Conservation (phyloP, 371 early-diverging fungal species). For the Batrachochytrium dendrobatidis region DNA sequence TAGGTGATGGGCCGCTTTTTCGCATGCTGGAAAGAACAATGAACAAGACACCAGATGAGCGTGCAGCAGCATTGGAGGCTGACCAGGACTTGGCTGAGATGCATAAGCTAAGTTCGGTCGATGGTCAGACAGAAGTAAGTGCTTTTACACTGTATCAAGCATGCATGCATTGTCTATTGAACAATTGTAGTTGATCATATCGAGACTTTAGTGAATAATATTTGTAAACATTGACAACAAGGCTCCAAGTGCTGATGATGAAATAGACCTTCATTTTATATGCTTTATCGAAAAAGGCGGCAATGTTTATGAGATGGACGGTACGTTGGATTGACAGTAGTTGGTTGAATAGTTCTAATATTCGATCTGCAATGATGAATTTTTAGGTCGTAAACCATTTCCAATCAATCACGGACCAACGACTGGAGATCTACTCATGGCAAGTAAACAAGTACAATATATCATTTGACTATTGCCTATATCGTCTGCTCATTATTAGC, state of each 20-base stretch:
- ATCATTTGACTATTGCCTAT: conserved; percentile 2
- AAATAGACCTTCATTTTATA: conserved; percentile 77
- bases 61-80: conserved; percentile 60
- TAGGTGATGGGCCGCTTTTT: conserved; percentile 53
- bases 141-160: neutral
- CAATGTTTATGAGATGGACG: conserved; percentile 81
- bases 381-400: conserved; percentile 50
- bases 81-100: conserved; percentile 33
- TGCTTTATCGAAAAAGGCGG: conserved; percentile 69
- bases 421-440: conserved; percentile 48
- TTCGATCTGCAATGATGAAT: neutral
- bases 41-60: conserved; percentile 56
- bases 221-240: conserved; percentile 18
- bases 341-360: neutral
- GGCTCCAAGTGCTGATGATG: conserved; percentile 61
- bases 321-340: conserved; percentile 24
- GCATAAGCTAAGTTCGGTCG: conserved; percentile 45
- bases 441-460: conserved; percentile 15
- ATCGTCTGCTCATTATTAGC: neutral
- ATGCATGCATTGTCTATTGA: neutral
- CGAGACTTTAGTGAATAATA: neutral
- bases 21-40: conserved; percentile 54
- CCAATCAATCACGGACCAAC: conserved; percentile 80
- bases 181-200: neutral
- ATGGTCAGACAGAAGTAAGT: conserved; percentile 69